A percentile compares a stretch with the other conserved stretches of the same genome.
Conservation (phyloP, 1,284 basidiomycete species). For the Microbotryum intermedium region DNA sequence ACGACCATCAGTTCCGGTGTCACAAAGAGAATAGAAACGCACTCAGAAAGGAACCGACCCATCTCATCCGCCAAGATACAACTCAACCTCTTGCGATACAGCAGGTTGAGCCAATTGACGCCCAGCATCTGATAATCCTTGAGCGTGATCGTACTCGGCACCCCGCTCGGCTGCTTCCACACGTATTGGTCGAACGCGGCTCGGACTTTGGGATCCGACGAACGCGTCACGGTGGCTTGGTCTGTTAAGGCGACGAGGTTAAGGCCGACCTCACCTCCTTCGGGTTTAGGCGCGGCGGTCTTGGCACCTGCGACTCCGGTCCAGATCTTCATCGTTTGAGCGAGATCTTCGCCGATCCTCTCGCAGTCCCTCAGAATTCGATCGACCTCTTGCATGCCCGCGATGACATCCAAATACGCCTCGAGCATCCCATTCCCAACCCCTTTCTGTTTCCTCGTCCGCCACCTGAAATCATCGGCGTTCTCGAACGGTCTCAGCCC, state of each 20-base stretch:
- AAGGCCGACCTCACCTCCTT: conserved; percentile 27
- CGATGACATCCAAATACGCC: conserved; percentile 77
- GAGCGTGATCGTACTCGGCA: conserved; percentile 63
- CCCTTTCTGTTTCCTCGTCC: conserved; percentile 81
- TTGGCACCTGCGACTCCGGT: conserved; percentile 42
- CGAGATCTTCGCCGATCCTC: conserved; percentile 56
- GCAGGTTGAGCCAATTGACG: conserved; percentile 91
- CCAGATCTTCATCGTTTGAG: conserved; percentile 71
- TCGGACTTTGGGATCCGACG: conserved; percentile 17
- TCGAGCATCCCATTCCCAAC: conserved; percentile 85
- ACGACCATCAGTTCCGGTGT: not conserved
- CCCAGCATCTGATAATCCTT: conserved; percentile 97
- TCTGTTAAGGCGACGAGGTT: conserved; percentile 43
- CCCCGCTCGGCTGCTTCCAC: conserved; percentile 60
- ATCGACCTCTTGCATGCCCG: conserved; percentile 86
- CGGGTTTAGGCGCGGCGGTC: conserved; percentile 3
- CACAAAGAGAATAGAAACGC: not conserved
- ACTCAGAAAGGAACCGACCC: conserved; percentile 51
- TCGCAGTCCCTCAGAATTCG: conserved; percentile 81
- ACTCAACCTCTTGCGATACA: conserved; percentile 71
- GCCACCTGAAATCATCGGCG: conserved; percentile 66
- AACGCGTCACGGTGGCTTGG: conserved; percentile 33
- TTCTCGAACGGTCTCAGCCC: conserved; percentile 69
- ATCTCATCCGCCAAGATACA: conserved; percentile 98
- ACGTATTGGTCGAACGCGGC: conserved; percentile 48